Evolutionary conservation across 495 filamentous ascomycete species (phyloP).

Genomic region (Penicillium atrosanguineum): DNA sequence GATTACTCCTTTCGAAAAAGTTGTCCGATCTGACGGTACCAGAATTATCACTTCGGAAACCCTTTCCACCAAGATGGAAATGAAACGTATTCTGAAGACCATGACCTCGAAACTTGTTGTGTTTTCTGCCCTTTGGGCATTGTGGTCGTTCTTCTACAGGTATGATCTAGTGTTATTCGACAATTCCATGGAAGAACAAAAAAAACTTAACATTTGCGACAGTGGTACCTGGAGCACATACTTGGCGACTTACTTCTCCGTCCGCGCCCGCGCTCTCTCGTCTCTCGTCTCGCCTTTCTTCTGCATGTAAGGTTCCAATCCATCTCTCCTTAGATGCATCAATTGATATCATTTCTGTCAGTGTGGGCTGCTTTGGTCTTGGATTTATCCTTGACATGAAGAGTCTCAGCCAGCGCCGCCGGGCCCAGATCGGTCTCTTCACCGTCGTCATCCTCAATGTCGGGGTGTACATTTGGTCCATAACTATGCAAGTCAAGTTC

Average conservation of each 20-base stretch:
- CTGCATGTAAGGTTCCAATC: constrained; percentile 27
- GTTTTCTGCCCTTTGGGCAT: constrained; percentile 25
- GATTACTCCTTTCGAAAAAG: constrained; percentile 26
- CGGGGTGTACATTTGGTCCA: constrained; percentile 33
- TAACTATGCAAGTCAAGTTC: constrained; percentile 28
- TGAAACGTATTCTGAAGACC: constrained; percentile 27
- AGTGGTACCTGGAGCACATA: constrained; percentile 31
- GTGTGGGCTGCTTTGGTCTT: constrained; percentile 32
- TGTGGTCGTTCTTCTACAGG: constrained; percentile 35
- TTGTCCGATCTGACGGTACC: constrained; percentile 29
- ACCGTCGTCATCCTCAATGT: constrained; percentile 28
- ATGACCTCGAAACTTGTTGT: constrained; percentile 28
- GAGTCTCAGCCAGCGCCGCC: constrained; percentile 25
- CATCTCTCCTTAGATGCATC: not conserved
- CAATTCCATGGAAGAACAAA: not conserved
- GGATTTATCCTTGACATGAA: constrained; percentile 34
- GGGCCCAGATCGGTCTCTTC: constrained; percentile 28
- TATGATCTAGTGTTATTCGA: not conserved
- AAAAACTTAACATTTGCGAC: constrained; percentile 6
- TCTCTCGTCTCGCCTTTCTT: constrained; percentile 33
- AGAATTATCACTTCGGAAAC: constrained; percentile 25
- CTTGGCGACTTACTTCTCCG: constrained; percentile 29
- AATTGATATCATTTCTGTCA: not conserved
- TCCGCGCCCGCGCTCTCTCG: constrained; percentile 28
- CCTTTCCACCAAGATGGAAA: constrained; percentile 26